These are phyloP conservation scores for Syzygium aromaticum DNA, from an alignment of 345 rosid genomes.

Conservation along the genomic window DNA sequence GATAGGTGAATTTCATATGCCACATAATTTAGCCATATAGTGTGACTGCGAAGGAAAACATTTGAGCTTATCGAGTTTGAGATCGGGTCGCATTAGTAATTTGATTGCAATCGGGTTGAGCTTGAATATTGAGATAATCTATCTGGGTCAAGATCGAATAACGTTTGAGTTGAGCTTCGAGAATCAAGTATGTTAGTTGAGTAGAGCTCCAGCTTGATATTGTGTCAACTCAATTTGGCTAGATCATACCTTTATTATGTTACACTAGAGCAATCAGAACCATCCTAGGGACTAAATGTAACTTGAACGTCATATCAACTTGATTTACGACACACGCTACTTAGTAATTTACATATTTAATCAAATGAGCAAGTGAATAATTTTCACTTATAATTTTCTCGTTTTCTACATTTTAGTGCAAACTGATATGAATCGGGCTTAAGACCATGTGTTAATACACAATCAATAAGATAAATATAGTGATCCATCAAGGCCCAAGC, in stretches of 20 bases:
- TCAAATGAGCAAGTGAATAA: not conserved
- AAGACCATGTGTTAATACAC: fast-evolving
- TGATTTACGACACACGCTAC: not conserved
- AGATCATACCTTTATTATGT: no score
- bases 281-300: not conserved
- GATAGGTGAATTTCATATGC: not conserved
- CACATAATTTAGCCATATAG: no score
- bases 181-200: not conserved
- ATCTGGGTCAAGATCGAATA: no score
- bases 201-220: not conserved
- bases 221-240: no score
- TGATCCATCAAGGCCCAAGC: not conserved
- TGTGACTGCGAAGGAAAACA: no score
- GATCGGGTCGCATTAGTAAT: no score
- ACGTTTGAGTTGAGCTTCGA: not conserved
- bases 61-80: no score
- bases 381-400: not conserved
- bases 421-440: not conserved
- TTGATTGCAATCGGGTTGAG: no score
- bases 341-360: no score
- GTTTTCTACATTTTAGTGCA: not conserved
- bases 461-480: not conserved
- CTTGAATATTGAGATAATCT: no score
- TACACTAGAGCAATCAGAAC: not conserved
- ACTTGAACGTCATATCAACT: not conserved